Conservation (phyloP, 148 eudicot species). For the Vaccinium corymbosum region DNA sequence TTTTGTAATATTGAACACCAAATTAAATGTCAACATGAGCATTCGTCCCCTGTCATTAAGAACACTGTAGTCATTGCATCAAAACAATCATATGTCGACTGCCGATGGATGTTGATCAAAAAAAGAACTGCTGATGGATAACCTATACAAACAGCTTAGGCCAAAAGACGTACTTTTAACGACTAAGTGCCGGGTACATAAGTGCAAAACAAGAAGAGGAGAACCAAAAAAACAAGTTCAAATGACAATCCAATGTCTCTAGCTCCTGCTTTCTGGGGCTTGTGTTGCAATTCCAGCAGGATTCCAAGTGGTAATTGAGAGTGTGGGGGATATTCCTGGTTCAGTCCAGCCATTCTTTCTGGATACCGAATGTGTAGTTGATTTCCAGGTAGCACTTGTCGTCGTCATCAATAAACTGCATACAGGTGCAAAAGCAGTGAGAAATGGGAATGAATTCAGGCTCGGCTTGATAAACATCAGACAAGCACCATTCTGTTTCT, state of each 20-base stretch:
- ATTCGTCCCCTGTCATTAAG: not conserved
- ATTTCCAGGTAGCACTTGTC: constrained; percentile 69
- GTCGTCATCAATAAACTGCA: constrained; percentile 64
- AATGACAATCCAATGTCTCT: not conserved
- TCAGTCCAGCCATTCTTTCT: constrained; percentile 50
- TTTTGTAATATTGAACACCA: not conserved
- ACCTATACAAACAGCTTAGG: constrained; percentile 2
- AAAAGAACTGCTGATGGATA: not conserved
- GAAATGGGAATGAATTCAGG: not conserved
- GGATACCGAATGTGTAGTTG: constrained; percentile 60
- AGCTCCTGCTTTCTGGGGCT: not conserved
- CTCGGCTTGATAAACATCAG: not conserved
- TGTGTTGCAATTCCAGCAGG: constrained; percentile 11
- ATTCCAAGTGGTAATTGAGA: not conserved
- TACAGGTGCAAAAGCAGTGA: not conserved
- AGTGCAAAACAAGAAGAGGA: not conserved
- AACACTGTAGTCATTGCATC: not conserved
- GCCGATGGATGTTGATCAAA: not conserved
- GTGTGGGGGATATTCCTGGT: not conserved
- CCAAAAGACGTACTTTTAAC: not conserved
- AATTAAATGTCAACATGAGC: not conserved
- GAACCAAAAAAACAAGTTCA: not conserved
- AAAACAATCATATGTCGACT: not conserved
- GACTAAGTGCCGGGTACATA: not conserved
- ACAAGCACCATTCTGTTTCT: not conserved